phyloP scores from a whole-genome alignment of 257 asterid genomes.

The Scutellaria galericulata region DNA sequence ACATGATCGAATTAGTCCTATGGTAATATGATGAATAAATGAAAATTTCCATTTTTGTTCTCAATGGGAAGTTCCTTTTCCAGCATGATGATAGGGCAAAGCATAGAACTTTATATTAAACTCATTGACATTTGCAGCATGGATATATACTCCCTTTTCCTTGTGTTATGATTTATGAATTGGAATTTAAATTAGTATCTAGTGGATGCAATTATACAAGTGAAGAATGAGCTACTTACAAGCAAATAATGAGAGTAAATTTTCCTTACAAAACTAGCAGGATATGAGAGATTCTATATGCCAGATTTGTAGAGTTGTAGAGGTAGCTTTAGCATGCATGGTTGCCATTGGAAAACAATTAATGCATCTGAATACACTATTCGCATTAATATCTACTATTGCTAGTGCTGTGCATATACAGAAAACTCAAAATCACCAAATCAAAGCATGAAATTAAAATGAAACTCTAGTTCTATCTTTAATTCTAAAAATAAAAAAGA shows the following conservation, averaged over 20 bases:
- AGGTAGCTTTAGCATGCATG: no score
- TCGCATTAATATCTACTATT: no score
- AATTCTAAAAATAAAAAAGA: no score
- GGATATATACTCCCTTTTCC: neutral
- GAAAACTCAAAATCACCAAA: no score
- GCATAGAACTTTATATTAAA: neutral
- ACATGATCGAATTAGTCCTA: neutral
- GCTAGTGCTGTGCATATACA: no score
- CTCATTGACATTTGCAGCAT: neutral
- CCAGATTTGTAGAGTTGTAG: no score
- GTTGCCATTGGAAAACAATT: no score
- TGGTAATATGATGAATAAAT: neutral
- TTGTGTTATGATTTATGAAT: neutral
- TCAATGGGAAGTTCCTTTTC: neutral
- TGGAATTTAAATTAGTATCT: constrained; percentile 21
- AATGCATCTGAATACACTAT: no score
- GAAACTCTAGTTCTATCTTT: no score
- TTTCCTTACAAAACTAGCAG: no score
- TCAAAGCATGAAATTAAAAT: no score
- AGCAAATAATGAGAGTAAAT: constrained; percentile 52
- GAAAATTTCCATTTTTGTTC: neutral
- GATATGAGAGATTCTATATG: no score
- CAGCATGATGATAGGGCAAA: neutral
- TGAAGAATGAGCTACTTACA: constrained; percentile 61
- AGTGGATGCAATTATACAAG: constrained; percentile 51